A percentile compares a stretch with the other conserved stretches of the same genome.
Evolutionary conservation across 345 rosid genomes (phyloP).

Genomic region (Gynandropsis gynandra): DNA sequence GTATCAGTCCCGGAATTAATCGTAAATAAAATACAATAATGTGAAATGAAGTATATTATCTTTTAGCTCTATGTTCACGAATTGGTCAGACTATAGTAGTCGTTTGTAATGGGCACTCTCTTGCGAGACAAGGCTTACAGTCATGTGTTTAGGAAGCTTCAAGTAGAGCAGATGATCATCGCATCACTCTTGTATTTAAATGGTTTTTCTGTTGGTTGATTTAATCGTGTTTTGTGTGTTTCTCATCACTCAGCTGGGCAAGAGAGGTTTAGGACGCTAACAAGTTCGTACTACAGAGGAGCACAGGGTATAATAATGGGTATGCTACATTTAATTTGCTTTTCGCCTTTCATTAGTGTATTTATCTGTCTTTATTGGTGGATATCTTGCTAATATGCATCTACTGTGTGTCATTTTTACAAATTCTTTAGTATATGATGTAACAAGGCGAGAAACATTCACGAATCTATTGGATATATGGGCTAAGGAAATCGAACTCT

Average conservation of each 20-base stretch:
- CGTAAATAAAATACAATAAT: not conserved
- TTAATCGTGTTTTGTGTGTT: slow-evolving; percentile 7
- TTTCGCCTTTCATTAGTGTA: not conserved
- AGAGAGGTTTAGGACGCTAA: slow-evolving; percentile 90
- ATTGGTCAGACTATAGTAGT: not conserved
- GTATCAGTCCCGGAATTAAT: slow-evolving; percentile 2
- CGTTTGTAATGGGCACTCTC: no score
- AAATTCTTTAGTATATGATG: slow-evolving; percentile 64
- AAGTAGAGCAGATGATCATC: no score
- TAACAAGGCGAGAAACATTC: slow-evolving; percentile 87
- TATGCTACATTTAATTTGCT: slow-evolving; percentile 24
- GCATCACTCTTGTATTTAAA: slow-evolving; percentile 5
- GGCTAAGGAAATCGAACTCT: slow-evolving; percentile 92
- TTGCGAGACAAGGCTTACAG: not conserved
- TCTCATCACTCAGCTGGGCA: slow-evolving; percentile 73
- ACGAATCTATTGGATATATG: slow-evolving; percentile 82
- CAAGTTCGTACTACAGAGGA: slow-evolving; percentile 93
- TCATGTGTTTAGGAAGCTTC: not conserved
- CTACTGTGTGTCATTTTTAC: not conserved
- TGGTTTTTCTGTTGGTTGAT: not conserved
- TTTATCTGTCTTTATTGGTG: not conserved
- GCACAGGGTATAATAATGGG: slow-evolving; percentile 97
- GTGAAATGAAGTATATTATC: not conserved
- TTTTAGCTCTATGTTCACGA: not conserved
- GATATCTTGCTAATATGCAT: not conserved